Evolutionary conservation across 139 green algal genomes (phyloP), one percentile per base, ranked within the genome.

Genomic region (Chlamydomonas applanata): DNA sequence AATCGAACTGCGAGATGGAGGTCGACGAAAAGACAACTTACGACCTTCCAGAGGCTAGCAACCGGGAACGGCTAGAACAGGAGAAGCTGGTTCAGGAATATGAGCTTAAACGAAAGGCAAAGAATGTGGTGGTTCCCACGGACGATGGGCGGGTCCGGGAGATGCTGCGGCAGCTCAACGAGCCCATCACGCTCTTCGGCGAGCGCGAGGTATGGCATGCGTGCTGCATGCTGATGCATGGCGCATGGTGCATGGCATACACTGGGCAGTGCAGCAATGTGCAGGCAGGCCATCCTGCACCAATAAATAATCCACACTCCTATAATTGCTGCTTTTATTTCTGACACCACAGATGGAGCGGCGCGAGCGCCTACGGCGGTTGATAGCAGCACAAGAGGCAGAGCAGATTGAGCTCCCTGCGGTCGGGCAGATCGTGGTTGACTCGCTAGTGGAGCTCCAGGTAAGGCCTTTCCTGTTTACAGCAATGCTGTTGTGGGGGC

Each of bases 181-280:
- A 98, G 83, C 96, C 96, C 40, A 82, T 99, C 80, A 98, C 94
- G 3, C 86, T 99, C 20, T 99, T 99, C 82, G 96, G 94, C 13
- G 96, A 99, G 87, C 70, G 82, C 2, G 86, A 96, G 88, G 90
- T 96, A 73, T 19, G 83, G 1, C 2, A 25, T 61, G 53, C 22
- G 7, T 49, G 40, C 7, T 49, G 40, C 40, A 49, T 49, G 40
- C n/a, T n/a, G 40, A 49, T 49, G 40, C 40, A 49, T 25, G 53
- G 11, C 59, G 11, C 59, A 61, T 61, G 53, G 20, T 61, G 46
- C 46, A 56, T 13, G 9, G 20, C 57, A 65, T 30, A 65, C n/a
- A 9, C 24, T 19, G 20, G n/a, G 57, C 16, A 30, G 16, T 56
- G 16, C 46, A 56, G 46, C 13, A 16, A 16, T 56, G 14, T 56